These are phyloP conservation scores for Xerocomus nothofagi DNA, from an alignment of 1,284 basidiomycete species.

Conservation along the genomic window DNA sequence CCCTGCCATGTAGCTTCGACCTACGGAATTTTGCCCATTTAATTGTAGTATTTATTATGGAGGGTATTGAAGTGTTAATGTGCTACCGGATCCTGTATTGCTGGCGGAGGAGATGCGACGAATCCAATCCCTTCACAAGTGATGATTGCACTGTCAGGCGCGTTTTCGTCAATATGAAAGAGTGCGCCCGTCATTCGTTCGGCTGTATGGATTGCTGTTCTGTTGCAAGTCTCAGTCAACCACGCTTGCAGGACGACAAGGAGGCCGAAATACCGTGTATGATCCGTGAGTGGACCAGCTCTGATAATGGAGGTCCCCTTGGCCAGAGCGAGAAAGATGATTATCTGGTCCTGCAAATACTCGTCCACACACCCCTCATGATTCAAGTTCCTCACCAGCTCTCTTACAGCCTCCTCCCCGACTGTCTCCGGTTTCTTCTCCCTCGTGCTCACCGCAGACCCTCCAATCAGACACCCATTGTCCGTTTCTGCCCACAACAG, in stretches of 20 bases:
- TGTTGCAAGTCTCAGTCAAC: conserved; percentile 28
- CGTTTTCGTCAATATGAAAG: conserved; percentile 50
- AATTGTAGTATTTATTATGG: conserved; percentile 27
- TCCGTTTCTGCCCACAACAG: conserved; percentile 70
- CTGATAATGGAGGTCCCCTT: conserved; percentile 57
- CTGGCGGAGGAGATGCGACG: conserved; percentile 15
- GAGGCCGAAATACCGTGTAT: conserved; percentile 52
- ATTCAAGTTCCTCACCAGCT: conserved; percentile 53
- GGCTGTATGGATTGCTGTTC: conserved; percentile 72
- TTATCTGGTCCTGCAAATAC: conserved; percentile 68
- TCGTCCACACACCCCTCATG: conserved; percentile 71
- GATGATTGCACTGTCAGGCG: conserved; percentile 41
- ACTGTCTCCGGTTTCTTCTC: conserved; percentile 44
- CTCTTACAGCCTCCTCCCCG: conserved; percentile 57
- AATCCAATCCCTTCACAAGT: conserved; percentile 60
- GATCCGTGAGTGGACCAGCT: conserved; percentile 56
- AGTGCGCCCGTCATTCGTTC: conserved; percentile 62
- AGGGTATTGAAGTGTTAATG: background rate
- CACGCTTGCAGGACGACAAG: background rate
- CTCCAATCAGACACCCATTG: conserved; percentile 61
- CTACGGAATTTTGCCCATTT: conserved; percentile 14
- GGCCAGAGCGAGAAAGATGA: conserved; percentile 71
- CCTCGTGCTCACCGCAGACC: conserved; percentile 59
- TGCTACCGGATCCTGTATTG: background rate
- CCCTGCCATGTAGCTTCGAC: conserved; percentile 22